Evolutionary conservation across 495 filamentous ascomycete genomes (phyloP).

Genomic region (Trichoderma reesei): DNA sequence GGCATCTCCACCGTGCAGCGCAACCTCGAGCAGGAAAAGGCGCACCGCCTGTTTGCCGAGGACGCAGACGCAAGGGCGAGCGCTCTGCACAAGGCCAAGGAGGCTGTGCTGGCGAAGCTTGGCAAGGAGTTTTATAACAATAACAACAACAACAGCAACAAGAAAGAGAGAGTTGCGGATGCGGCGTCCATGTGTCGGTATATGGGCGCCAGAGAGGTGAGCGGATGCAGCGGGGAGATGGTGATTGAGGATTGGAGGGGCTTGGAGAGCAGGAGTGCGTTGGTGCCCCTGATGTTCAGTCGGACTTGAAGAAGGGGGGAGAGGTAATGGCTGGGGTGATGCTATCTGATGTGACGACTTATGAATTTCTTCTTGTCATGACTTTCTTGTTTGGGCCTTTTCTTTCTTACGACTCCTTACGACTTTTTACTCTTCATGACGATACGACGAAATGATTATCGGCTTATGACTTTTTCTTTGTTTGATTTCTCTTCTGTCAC

Average conservation of each 20-base stretch:
- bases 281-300: slow-evolving; percentile 45
- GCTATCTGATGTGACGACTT: too few species aligned
- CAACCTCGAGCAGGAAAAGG: slow-evolving; percentile 28
- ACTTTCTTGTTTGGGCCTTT: too few species aligned
- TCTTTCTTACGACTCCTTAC: too few species aligned
- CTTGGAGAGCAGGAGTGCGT: slow-evolving; percentile 29
- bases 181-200: slow-evolving; percentile 16
- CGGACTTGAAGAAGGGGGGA: slow-evolving; percentile 16
- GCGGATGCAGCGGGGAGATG: slow-evolving; percentile 19
- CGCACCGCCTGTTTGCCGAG: slow-evolving; percentile 26
- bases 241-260: slow-evolving; percentile 23
- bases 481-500: neutral
- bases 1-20: slow-evolving; percentile 36
- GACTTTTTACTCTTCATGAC: too few species aligned
- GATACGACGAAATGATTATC: slow-evolving; percentile 9
- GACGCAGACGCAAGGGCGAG: slow-evolving; percentile 31
- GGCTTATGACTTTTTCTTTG: neutral
- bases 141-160: too few species aligned
- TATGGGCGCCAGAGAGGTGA: slow-evolving; percentile 14
- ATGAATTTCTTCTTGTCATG: too few species aligned
- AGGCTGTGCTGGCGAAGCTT: slow-evolving; percentile 36
- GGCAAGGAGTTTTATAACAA: slow-evolving; percentile 34
- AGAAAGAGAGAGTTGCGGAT: slow-evolving; percentile 6
- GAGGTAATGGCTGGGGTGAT: neutral
- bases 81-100: slow-evolving; percentile 34